phyloP scores from a whole-genome alignment of 2,329 filamentous ascomycete genomes.

The Penicillium occitanis region DNA sequence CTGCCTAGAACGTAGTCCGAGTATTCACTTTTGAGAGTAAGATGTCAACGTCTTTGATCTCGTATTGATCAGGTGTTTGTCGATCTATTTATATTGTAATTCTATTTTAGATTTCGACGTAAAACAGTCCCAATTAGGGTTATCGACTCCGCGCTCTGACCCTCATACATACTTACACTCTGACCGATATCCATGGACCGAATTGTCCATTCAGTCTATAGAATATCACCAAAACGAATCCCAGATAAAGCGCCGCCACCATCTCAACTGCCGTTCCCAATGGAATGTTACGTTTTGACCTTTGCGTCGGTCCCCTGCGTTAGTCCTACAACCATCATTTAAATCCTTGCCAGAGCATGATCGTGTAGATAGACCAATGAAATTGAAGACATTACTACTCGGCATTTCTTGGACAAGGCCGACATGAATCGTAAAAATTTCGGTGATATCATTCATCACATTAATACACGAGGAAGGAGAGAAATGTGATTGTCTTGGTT shows the following conservation, averaged over 20 bases:
- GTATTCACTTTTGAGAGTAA: no score
- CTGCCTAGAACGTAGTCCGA: not conserved
- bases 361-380: conserved; percentile 6
- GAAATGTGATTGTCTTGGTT: not conserved
- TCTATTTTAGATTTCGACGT: not conserved
- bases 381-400: not conserved
- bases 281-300: conserved; percentile 5
- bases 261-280: not conserved
- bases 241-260: not conserved
- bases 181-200: not conserved
- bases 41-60: not conserved
- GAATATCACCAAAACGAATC: not conserved
- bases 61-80: not conserved
- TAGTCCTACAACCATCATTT: conserved; percentile 9
- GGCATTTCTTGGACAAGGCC: not conserved
- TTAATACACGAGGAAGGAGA: not conserved
- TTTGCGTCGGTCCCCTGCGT: conserved; percentile 1
- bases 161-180: not conserved
- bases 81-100: not conserved
- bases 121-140: not conserved
- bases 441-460: not conserved
- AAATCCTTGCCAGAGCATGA: not conserved
- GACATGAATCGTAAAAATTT: not conserved
- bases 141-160: not conserved
- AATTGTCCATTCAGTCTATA: not conserved